Evolutionary conservation across 2,329 filamentous ascomycete genomes (phyloP), one percentile per base, ranked within the genome.

Genomic region (Colletotrichum tamarilloi): DNA sequence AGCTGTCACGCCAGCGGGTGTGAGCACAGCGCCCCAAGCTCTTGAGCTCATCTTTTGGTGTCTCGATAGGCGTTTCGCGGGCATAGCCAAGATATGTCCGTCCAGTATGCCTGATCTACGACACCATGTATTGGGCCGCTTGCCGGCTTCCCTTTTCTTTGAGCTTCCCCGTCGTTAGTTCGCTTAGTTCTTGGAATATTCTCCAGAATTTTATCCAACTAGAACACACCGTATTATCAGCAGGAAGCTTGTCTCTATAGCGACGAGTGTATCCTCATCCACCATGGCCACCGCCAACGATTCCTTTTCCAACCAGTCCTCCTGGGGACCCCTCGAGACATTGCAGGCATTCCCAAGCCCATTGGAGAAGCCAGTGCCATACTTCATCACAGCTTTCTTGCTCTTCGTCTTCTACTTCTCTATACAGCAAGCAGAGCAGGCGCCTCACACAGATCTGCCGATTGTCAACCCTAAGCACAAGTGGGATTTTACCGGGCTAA

Each of bases 201-300:
- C 16, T 57, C 57, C 60, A 62, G 57, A 28, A 42, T 9, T 65
- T 49, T 38, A 16, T 57, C 57, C 67, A 62, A 57, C 28, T 62
- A 42, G 22, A 62, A 38, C 19, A 62, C 22, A 24, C 14, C 22
- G 24, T 28, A 16, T 22, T 22, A 14, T n/a, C 8, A 53, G 26
- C 26, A 26, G 59, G 67, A 56, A 46, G 28, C 60, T 53, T 19
- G 56, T 60, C 60, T n/a, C 26, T n/a, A 46, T 26, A 16, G 42
- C 19, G 62, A 66, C 56, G 32, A 57, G 26, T n/a, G 11, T 19
- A 70, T 62, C 59, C 22, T 38, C 35, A 70, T 49, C 14, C 28
- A 70, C 28, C 67, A 73, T 73, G 70, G 70, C 70, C 32, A 66
- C 70, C 60, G 60, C 67, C 60, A 73, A 73, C 70, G 60, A 73